Conservation (phyloP, 352 stramenopile genomes). For the Pythium insidiosum region DNA sequence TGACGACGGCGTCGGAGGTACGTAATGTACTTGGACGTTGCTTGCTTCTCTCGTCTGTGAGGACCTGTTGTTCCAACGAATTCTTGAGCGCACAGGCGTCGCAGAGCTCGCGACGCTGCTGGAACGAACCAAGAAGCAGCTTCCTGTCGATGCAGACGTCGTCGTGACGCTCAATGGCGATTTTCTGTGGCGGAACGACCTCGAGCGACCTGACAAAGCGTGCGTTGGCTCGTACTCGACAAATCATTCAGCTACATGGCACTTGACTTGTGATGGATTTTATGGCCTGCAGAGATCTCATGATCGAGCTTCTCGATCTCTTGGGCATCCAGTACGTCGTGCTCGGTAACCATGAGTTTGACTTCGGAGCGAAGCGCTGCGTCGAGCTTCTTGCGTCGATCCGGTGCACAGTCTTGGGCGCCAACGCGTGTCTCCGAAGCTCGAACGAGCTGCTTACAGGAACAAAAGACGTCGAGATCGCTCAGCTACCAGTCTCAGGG, state of each 20-base stretch:
- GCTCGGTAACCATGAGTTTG: constrained; percentile 15
- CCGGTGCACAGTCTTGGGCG: constrained; percentile 8
- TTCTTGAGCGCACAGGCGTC: no score
- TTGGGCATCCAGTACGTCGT: constrained; percentile 10
- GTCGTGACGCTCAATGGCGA: constrained; percentile 25
- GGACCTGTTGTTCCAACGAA: no score
- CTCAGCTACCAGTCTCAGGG: neutral
- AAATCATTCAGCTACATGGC: no score
- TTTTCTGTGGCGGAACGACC: constrained; percentile 17
- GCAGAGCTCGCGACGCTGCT: constrained; percentile 13
- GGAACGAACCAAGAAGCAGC: neutral
- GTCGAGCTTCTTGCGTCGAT: constrained; percentile 1
- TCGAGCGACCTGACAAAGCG: constrained; percentile 19
- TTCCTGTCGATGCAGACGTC: constrained; percentile 5
- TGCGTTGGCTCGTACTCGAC: no score
- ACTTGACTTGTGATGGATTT: no score
- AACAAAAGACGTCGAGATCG: neutral
- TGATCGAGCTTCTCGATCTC: constrained; percentile 7
- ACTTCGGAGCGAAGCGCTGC: constrained; percentile 9
- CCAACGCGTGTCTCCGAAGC: constrained; percentile 2
- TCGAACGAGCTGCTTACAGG: neutral
- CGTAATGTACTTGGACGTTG: neutral
- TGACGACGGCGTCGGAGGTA: constrained; percentile 9
- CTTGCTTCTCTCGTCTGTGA: no score
- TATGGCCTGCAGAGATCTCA: constrained; percentile 1